Evolutionary conservation across 805 yeast species (phyloP), one percentile per base, ranked within the genome.

Genomic region (Candida endomychidarum): DNA sequence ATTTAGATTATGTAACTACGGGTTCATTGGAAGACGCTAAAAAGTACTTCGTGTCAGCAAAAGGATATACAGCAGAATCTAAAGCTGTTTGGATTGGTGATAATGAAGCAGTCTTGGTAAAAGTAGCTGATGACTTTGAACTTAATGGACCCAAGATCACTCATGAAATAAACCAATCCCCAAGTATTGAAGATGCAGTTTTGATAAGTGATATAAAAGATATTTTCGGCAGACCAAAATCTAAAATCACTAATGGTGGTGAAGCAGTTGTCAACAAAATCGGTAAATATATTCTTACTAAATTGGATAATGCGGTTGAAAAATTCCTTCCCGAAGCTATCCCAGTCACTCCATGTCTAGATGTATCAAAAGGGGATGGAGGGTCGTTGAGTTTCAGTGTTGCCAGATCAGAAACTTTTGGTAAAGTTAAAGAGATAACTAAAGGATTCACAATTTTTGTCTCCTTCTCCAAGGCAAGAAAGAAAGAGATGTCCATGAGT

Each of bases 261-360:
- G 14, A 14, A 16, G 18, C 2, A n/a, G 5, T 20, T 3, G 9
- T 19, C n/a, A 20, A 10, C 7, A 23, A 19, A 12, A 2, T 9
- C 4, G 37, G 41, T 8, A 26, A 25, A 5, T 46, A 45, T 43
- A 12, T 41, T 5, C 22, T 43, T 3, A 41, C 39, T 9, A 46
- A 46, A 26, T 29, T 42, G n/a, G 43, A 37, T 20, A 27, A 29
- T 4, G 7, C 39, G 3, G 12, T 11, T 9, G n/a, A 29, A 5
- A 29, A 41, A n/a, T 12, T 17, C 5, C 34, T 38, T 8, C 44
- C 43, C 2, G 50, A 43, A 10, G 37, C 33, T 8, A 18, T 50
- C 8, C 54, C 56, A 11, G 24, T 52, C 0, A 45, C 43, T 21
- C 42, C 54, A 1, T 52, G 56, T 31, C 38, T 49, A 10, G 50